Base-by-base conservation (phyloP, 2,329 filamentous ascomycete genomes). In the Colletotrichum sp. region DNA sequence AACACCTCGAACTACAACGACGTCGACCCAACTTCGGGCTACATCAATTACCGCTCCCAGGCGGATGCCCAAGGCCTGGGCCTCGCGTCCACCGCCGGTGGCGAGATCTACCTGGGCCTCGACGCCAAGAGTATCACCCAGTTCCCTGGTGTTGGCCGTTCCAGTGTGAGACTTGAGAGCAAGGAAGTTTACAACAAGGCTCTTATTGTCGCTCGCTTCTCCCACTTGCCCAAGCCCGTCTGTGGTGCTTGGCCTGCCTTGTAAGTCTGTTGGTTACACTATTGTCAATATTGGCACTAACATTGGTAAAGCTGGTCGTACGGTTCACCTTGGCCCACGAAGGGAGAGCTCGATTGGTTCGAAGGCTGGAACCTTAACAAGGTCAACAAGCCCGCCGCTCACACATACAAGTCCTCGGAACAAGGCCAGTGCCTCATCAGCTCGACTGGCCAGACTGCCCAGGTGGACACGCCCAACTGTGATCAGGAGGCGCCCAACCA, bases 231-330 rank as follows among this genome's bases (percentile, higher is more conserved):
- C 36, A 88, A 86, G 71, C 88, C 89, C 16, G 86, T 88, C 62
- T 95, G 94, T 79, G 94, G 94, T 68, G 88, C 90, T 13, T 96
- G 94, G 94, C 94, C 94, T 4, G 93, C 93, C 86, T 89, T 93
- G 88, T 91, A 86, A 84, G 85, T 80, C 27, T 22, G 32, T 15
- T 6, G 4, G 15, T 19, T 25, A 32, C 7, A 30, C 29, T 16
- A 5, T 19, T 34, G 11, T 62, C 9, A 13, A 13, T 16, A 8
- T 30, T n/a, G 65, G 29, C 6, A 29, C 63, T 76, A 25, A 77
- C 27, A 57, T 12, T 13, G n/a, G 19, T 11, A 44, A 62, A 85
- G 85, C 82, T 91, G 89, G 89, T 86, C 88, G 65, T 87, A 86
- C 64, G 89, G 89, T 39, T 79, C 84, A 55, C 82, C 87, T 77